Percentiles rank a stretch among this genome's conserved stretches.
These are phyloP conservation scores for Colletotrichum scovillei DNA, from an alignment of 2,329 filamentous ascomycete genomes.

Conservation along the genomic window DNA sequence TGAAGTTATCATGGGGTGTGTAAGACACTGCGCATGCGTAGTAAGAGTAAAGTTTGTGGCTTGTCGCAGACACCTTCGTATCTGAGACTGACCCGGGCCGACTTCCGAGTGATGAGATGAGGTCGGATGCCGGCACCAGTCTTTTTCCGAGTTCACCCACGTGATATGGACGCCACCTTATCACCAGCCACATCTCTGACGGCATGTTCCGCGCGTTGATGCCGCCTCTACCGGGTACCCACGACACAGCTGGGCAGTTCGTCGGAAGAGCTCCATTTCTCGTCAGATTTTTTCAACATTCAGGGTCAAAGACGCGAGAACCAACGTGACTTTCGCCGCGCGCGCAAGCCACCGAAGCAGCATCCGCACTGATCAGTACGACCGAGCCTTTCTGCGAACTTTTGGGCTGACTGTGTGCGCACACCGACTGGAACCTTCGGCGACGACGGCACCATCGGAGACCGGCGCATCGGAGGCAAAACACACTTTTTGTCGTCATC, in stretches of 20 bases:
- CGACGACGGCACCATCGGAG: constrained; percentile 3
- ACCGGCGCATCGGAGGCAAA: not conserved
- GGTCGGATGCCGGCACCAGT: constrained; percentile 11
- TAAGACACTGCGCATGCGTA: not conserved
- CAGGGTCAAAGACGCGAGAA: constrained; percentile 1
- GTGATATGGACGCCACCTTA: not conserved
- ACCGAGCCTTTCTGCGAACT: not conserved
- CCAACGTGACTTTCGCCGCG: constrained; percentile 13
- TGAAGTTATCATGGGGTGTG: not conserved
- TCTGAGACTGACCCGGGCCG: not conserved
- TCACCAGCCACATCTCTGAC: not conserved
- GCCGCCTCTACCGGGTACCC: constrained; percentile 5
- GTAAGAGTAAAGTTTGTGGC: constrained; percentile 6
- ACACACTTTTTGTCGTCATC: constrained; percentile 8
- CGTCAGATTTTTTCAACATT: constrained; percentile 29
- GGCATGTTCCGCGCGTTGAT: constrained; percentile 15
- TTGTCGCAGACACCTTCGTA: not conserved
- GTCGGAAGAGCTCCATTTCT: constrained; percentile 30
- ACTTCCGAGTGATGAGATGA: not conserved
- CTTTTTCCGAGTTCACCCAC: not conserved
- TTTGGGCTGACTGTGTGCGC: not conserved
- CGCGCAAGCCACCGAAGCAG: constrained; percentile 18
- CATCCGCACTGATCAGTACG: not conserved
- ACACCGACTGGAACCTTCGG: constrained; percentile 5
- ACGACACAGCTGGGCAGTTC: constrained; percentile 20